Evolutionary conservation across 305 asterid genomes (phyloP).

Genomic region (Fraxinus greggii): DNA sequence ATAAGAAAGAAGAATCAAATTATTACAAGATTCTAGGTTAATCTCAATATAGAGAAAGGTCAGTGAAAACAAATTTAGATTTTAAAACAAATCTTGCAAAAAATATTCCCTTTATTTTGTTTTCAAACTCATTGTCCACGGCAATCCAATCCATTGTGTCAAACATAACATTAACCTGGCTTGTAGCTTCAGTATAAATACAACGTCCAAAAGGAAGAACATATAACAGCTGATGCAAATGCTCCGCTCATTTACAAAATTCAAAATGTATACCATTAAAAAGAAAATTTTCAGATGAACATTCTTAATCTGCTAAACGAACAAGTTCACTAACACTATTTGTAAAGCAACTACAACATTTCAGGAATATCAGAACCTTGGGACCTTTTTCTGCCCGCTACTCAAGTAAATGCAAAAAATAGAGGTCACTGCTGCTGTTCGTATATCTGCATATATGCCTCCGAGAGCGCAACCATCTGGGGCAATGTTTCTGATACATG

Average conservation of each 20-base stretch:
- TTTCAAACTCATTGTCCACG: not conserved
- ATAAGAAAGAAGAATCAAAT: no score
- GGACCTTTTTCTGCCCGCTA: not conserved
- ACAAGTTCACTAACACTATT: not conserved
- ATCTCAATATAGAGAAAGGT: no score
- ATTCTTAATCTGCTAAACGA: not conserved
- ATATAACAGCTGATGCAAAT: not conserved
- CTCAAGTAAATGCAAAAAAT: not conserved
- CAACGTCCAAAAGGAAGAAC: not conserved
- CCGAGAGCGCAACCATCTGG: slow-evolving; percentile 94
- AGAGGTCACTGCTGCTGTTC: slow-evolving; percentile 66
- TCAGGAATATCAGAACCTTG: not conserved
- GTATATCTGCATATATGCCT: slow-evolving; percentile 88
- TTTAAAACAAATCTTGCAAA: no score
- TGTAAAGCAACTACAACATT: not conserved
- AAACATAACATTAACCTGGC: not conserved
- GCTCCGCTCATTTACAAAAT: not conserved
- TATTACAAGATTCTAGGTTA: no score
- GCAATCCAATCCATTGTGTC: not conserved
- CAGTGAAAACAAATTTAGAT: no score
- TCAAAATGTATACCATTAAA: not conserved
- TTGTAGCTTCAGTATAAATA: not conserved
- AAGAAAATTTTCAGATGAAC: not conserved
- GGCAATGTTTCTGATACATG: slow-evolving; percentile 90
- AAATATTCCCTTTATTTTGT: no score